phyloP scores from a whole-genome alignment of 768 basidiomycete genomes.

The Leccinum olivaceopallidum region DNA sequence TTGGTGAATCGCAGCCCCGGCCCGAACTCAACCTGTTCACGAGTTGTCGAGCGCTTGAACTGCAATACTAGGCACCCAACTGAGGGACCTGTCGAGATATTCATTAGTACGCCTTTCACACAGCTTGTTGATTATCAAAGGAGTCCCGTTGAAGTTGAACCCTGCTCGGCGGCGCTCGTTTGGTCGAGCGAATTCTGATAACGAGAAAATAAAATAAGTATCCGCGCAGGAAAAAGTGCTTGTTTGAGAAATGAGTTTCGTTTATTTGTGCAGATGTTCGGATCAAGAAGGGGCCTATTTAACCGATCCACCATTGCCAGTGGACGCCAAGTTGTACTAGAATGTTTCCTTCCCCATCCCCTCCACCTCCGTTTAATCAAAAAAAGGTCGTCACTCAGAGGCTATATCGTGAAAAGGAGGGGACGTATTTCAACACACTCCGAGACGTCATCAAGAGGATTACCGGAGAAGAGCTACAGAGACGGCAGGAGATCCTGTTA shows the following conservation, averaged over 20 bases:
- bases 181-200: neutral
- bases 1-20: no score
- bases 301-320: neutral
- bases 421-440: slow-evolving; percentile 16
- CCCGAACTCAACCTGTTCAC: no score
- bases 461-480: slow-evolving; percentile 18
- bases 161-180: no score
- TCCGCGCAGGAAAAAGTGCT: neutral
- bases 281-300: neutral
- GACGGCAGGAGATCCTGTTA: slow-evolving; percentile 22
- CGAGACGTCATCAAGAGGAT: slow-evolving; percentile 17
- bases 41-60: no score
- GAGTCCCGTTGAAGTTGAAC: no score
- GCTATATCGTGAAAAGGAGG: slow-evolving; percentile 26
- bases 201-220: neutral
- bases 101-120: neutral
- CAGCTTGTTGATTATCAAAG: neutral
- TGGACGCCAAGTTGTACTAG: neutral
- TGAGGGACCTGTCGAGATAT: neutral
- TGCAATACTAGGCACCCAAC: neutral
- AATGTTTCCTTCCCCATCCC: neutral
- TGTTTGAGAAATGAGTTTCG: neutral
- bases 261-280: neutral
- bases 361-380: neutral
- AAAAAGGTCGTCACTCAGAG: slow-evolving; percentile 19